These are phyloP conservation scores for Sapria himalayana DNA, from an alignment of 345 rosid species.

Conservation along the genomic window DNA sequence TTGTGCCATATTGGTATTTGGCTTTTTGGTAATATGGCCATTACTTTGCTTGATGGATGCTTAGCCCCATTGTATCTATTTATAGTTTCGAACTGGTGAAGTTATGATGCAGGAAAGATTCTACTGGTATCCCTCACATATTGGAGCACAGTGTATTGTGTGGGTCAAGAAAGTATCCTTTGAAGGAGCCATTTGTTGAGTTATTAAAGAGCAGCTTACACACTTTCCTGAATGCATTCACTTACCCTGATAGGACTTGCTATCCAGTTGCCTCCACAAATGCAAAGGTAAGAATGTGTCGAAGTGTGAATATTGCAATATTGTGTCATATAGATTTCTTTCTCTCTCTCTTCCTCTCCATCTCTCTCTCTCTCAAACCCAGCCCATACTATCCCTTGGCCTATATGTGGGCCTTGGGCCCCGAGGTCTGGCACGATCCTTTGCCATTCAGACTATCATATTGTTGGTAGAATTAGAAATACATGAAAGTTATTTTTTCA, in stretches of 20 bases:
- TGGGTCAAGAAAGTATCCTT: slow-evolving; percentile 87
- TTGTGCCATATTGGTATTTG: too few relatives aligned
- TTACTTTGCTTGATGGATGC: slow-evolving; percentile 1
- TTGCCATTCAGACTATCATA: too few relatives aligned
- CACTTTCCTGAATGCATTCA: slow-evolving; percentile 86
- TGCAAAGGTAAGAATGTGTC: slow-evolving; percentile 30
- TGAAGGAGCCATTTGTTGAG: slow-evolving; percentile 97
- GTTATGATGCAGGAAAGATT: slow-evolving; percentile 54
- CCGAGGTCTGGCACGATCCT: too few relatives aligned
- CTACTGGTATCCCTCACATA: slow-evolving; percentile 95
- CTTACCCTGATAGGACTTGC: slow-evolving; percentile 95
- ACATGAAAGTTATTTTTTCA: too few relatives aligned
- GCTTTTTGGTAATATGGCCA: too few relatives aligned
- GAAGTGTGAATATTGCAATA: neutral
- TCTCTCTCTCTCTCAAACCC: too few relatives aligned
- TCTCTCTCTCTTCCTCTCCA: too few relatives aligned
- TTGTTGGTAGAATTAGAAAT: too few relatives aligned
- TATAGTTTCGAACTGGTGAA: slow-evolving; percentile 1
- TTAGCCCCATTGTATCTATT: neutral
- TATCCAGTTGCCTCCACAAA: slow-evolving; percentile 97
- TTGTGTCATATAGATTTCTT: neutral
- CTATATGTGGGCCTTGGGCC: too few relatives aligned
- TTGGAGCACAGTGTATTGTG: slow-evolving; percentile 91
- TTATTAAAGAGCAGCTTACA: slow-evolving; percentile 80
- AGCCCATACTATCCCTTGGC: too few relatives aligned